Percentiles rank a stretch among this genome's conserved stretches.
phyloP scores from a whole-genome alignment of 768 basidiomycete genomes.

The Pulveroboletus sp. region DNA sequence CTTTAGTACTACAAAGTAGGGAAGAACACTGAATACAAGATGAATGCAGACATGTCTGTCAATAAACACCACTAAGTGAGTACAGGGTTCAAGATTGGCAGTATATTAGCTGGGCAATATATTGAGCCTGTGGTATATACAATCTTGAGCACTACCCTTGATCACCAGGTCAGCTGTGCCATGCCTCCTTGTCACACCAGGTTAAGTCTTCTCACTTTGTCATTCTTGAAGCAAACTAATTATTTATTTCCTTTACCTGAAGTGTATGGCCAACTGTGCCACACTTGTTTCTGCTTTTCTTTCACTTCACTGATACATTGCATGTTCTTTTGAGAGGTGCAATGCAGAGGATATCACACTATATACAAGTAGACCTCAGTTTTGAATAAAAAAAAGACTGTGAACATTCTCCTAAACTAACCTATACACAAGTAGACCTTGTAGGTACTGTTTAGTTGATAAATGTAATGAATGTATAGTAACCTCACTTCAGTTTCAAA shows the following conservation, averaged over 20 bases:
- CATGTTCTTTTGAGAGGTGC: too few relatives aligned
- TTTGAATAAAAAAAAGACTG: too few relatives aligned
- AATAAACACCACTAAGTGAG: conserved; percentile 5
- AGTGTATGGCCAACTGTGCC: conserved; percentile 20
- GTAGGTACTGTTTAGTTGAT: too few relatives aligned
- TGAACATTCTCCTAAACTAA: too few relatives aligned
- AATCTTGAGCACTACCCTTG: background rate
- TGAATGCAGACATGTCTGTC: background rate
- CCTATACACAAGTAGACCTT: too few relatives aligned
- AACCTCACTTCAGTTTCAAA: too few relatives aligned
- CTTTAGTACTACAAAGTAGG: too few relatives aligned
- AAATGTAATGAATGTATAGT: too few relatives aligned
- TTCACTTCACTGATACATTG: conserved; percentile 18
- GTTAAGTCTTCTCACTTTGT: conserved; percentile 5
- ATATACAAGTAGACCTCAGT: too few relatives aligned
- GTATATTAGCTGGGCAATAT: conserved; percentile 20
- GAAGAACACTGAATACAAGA: too few relatives aligned
- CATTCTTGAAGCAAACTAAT: background rate
- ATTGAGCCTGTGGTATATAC: conserved; percentile 20
- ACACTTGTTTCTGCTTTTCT: conserved; percentile 26
- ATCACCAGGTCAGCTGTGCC: conserved; percentile 19
- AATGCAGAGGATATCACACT: too few relatives aligned
- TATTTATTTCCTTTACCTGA: conserved; percentile 4
- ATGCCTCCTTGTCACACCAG: conserved; percentile 23
- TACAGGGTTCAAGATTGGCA: conserved; percentile 16